Evolutionary conservation across 495 filamentous ascomycete species (phyloP), one percentile per base, ranked within the genome.

Genomic region (Trichocladium antarcticum): DNA sequence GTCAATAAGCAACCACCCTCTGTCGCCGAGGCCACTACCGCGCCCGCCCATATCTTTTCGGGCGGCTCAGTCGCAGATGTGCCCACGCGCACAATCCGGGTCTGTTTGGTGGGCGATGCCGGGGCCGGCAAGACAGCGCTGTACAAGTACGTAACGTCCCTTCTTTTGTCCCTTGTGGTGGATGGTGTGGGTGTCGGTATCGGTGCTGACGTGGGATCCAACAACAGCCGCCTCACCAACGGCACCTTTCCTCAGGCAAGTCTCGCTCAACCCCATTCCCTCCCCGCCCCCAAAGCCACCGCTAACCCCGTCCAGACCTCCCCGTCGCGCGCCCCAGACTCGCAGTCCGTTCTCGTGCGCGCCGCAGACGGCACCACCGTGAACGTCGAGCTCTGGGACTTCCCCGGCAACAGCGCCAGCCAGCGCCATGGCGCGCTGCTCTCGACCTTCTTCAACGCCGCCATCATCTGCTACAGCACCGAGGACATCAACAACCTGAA

Each of bases 351-450:
- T 16, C 17, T 1, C n/a, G 37, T 48, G 27, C 38, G 49, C 6
- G 7, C 37, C 32, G n/a, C 21, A n/a, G 46, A 54, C 37, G 37
- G 49, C 8, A 36, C 35, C 10, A 1, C 36, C 8, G 40, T 59
- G 10, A 45, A 38, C 6, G 39, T 64, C 17, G 60, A 64, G 58
- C 20, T 65, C 4, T 65, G 61, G 58, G 63, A 63, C 40, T 55
- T 64, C 39, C 61, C 60, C 3, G 60, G 60, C 7, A 37, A 31
- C 1, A 19, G 53, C 9, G 37, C 35, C 19, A 29, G 34, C 29
- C 32, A 48, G 10, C 24, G 27, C 7, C 12, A 20, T 19, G 29
- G 34, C 3, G 49, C 46, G 5, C 45, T 58, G 3, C 38, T 51
- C 5, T 41, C 48, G 3, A 57, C 43, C 14, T 59, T 58, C 38